Conservation (phyloP, 2,329 filamentous ascomycete genomes). For the Ophiocordyceps unilateralis region DNA sequence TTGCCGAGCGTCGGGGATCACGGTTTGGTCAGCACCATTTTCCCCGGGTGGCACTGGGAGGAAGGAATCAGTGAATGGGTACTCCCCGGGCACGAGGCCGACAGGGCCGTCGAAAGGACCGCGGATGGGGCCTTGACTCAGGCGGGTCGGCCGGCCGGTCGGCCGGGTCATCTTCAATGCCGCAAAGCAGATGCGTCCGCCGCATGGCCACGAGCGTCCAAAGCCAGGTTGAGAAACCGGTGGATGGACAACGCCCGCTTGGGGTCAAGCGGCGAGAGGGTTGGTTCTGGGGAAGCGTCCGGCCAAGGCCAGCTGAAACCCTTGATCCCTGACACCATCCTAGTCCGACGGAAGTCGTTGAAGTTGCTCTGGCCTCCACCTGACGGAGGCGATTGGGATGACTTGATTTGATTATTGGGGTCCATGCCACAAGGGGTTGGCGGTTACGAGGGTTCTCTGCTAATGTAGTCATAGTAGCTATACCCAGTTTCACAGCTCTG, state of each 20-base stretch:
- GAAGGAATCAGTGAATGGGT: slow-evolving; percentile 24
- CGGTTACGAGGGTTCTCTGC: background rate
- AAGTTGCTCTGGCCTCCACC: background rate
- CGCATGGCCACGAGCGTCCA: too few species aligned
- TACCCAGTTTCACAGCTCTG: too few species aligned
- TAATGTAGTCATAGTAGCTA: too few species aligned
- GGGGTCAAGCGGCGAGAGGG: too few species aligned
- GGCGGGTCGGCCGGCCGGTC: background rate
- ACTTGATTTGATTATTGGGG: slow-evolving; percentile 5
- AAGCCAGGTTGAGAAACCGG: too few species aligned
- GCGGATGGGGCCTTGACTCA: background rate
- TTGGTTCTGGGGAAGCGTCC: background rate
- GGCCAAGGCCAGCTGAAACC: background rate
- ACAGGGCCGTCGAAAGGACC: background rate
- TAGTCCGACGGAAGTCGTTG: background rate
- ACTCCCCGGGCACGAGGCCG: slow-evolving; percentile 5
- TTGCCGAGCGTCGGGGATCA: slow-evolving; percentile 9
- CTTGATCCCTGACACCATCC: background rate
- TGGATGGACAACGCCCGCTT: too few species aligned
- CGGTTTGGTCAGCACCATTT: slow-evolving; percentile 8
- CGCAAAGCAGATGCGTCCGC: background rate
- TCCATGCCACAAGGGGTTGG: background rate
- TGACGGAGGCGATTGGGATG: slow-evolving; percentile 6
- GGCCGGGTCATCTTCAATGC: background rate
- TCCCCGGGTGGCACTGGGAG: slow-evolving; percentile 22